Conservation (phyloP, 2,329 filamentous ascomycete genomes). For the Talaromyces atroroseus region DNA sequence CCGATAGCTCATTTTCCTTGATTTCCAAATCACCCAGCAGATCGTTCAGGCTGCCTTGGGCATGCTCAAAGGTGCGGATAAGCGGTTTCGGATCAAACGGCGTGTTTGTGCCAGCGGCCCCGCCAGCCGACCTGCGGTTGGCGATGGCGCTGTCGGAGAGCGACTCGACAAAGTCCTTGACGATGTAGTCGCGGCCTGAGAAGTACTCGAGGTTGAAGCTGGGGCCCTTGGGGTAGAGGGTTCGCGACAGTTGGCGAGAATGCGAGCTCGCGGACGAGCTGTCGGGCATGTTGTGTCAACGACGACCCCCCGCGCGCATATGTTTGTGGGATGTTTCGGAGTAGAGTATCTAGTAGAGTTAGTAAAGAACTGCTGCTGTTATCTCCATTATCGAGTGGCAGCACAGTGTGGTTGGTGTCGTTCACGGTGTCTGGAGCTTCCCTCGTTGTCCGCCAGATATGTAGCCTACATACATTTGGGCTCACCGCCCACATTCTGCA, state of each 20-base stretch:
- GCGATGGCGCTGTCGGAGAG: slow-evolving; percentile 77
- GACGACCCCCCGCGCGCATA: neutral
- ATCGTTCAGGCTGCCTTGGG: slow-evolving; percentile 47
- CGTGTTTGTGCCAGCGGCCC: slow-evolving; percentile 32
- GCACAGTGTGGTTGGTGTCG: no score
- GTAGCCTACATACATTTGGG: no score
- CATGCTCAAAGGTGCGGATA: slow-evolving; percentile 86
- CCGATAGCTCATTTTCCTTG: slow-evolving; percentile 84
- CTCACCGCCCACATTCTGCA: neutral
- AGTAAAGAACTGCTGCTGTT: neutral
- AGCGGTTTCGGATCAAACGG: slow-evolving; percentile 93
- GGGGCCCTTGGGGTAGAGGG: slow-evolving; percentile 71
- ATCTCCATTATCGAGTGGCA: neutral
- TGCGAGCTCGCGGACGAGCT: slow-evolving; percentile 35
- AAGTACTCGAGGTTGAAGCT: slow-evolving; percentile 85
- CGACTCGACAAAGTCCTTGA: slow-evolving; percentile 93
- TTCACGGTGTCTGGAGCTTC: no score
- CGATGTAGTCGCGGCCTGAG: slow-evolving; percentile 88
- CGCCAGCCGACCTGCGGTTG: slow-evolving; percentile 66
- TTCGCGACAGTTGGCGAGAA: slow-evolving; percentile 48
- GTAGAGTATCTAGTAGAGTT: neutral
- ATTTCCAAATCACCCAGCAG: slow-evolving; percentile 74
- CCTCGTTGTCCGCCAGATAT: no score
- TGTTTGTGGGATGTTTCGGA: neutral
- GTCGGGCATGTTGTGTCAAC: slow-evolving; percentile 30